Evolutionary conservation across 306 rosid species (phyloP), one percentile per base, ranked within the genome.

Genomic region (Glycine soja): DNA sequence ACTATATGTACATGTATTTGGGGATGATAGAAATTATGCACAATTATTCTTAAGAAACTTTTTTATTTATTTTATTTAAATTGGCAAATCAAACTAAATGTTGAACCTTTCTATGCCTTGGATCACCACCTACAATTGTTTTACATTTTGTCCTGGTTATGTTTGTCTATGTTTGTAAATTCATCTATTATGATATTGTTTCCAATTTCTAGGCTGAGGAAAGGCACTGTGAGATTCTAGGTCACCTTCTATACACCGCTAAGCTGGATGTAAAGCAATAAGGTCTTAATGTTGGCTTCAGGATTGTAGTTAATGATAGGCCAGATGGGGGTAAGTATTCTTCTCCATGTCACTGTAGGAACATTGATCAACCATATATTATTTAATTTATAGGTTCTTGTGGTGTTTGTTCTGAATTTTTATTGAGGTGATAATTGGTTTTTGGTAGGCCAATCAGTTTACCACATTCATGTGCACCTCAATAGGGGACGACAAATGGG

Each of bases 171-270:
- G 2, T 42, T 1, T 24, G 2, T 24, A 24, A 24, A 24, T 46
- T 67, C 67, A 51, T 69, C 54, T 13, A 8, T 50, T 14, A 40
- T 61, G 79, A 77, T 64, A 24, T 52, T 83, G 62, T 69, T 91
- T 19, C 64, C 76, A 93, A 52, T 69, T 91, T 19, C 64, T 74
- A 93, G 98, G 98, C 94, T 13, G 94, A 93, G 90, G 98, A 90
- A 80, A 91, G 98, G 88, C 97, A 93, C 88, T 68, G 8, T 14
- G 97, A 89, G 77, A 93, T 93, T 81, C 97, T 93, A 7, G 98
- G 98, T 30, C 90, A 52, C 80, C 98, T 93, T 84, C 91, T 91
- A 68, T 90, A 90, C 85, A 84, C 94, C 1, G 98, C 98, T 2
- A 93, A 93, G 87, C 87, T 93, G 45, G 56, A 91, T 70, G 97